A percentile compares a stretch with the other conserved stretches of the same genome.
Evolutionary conservation across 495 filamentous ascomycete genomes (phyloP).

Genomic region (Bacidia gigantensis): DNA sequence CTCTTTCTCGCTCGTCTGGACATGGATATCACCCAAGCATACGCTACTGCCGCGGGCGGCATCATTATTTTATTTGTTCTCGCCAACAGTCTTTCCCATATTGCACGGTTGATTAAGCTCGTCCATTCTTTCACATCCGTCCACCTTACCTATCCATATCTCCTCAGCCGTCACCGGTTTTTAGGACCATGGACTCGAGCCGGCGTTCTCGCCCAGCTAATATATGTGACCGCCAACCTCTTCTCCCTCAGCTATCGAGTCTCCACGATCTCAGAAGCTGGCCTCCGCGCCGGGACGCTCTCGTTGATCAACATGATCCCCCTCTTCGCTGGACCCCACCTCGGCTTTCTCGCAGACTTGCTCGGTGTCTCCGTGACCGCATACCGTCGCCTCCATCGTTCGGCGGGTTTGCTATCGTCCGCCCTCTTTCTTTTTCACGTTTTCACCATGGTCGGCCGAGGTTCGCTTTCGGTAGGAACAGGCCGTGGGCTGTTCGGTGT

Average conservation of each 20-base stretch:
- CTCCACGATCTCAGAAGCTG: background rate
- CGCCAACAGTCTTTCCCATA: constrained; percentile 5
- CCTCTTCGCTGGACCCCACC: constrained; percentile 15
- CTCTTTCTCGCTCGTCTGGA: background rate
- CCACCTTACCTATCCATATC: constrained; percentile 4
- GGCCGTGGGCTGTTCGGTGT: no score
- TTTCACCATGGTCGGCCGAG: background rate
- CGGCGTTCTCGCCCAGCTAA: background rate
- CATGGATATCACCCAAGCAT: constrained; percentile 5
- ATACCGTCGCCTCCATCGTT: constrained; percentile 18
- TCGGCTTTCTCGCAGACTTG: constrained; percentile 21
- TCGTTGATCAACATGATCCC: constrained; percentile 7
- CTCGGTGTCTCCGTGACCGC: constrained; percentile 15
- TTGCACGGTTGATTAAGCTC: background rate
- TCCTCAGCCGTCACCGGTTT: background rate
- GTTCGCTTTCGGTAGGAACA: no score
- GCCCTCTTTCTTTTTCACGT: constrained; percentile 4
- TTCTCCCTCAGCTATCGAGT: constrained; percentile 2
- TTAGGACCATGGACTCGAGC: constrained; percentile 1
- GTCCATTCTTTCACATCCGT: constrained; percentile 14
- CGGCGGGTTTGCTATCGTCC: constrained; percentile 2
- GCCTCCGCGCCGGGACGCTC: background rate
- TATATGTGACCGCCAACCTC: constrained; percentile 1
- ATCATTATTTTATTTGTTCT: constrained; percentile 8
- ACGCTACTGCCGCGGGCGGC: constrained; percentile 2